Evolutionary conservation across 2,329 filamentous ascomycete genomes (phyloP), one percentile per base, ranked within the genome.

Genomic region (Tolypocladium nubicola): DNA sequence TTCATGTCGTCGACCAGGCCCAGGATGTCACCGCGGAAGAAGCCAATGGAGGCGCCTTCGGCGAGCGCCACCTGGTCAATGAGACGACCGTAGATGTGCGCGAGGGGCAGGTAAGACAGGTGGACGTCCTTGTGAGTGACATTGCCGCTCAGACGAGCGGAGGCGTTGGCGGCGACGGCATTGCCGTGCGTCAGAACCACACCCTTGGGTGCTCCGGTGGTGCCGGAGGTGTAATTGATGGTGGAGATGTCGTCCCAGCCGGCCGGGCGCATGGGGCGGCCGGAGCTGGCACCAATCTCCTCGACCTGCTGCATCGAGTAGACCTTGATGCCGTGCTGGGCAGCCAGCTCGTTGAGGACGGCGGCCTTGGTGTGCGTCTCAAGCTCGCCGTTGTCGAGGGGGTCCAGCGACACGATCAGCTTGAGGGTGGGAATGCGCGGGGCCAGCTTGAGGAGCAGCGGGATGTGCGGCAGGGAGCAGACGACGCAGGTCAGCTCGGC

Each of bases 1-100:
- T 97, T 96, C 75, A 99, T 74, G 68, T 99, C 94, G 58, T 99
- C 94, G 1, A 95, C 85, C 21, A 99, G 77, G 61, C 89, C 88
- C 14, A 88, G 69, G 61, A 97, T 87, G 68, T 97, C 90, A 56
- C 94, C 94, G 65, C 94, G 90, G 81, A 97, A 99, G 73, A 93
- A 99, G 14, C 93, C 94, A 64, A 97, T 85, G 10, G 83, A 76
- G 39, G 83, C 83, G 56, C 90, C 92, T 55, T 83, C 79, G 66
- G 87, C 83, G 19, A 97, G 77, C 16, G 84, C 82, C 4, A 79
- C 77, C 70, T 95, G 88, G 70, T 99, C 94, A 45, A 86, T 78
- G 63, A 97, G 79, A 57, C 94, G 87, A 62, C 92, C 89, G 71
- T 90, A 97, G 66, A 99, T 97, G 70, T 99, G 94, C 11, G 94